phyloP scores from a whole-genome alignment of 306 rosid species.

The Crataegus laevigata region DNA sequence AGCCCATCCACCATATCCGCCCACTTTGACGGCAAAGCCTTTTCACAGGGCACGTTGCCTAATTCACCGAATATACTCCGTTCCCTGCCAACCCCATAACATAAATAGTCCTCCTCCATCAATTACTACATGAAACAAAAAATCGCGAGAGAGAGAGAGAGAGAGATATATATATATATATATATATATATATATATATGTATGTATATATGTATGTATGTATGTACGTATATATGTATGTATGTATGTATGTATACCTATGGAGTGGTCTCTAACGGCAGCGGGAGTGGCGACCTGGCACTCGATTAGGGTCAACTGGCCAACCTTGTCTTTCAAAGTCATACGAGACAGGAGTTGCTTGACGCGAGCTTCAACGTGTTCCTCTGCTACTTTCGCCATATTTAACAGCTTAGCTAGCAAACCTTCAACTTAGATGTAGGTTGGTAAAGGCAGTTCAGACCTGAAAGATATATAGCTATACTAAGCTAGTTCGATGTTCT shows the following conservation, averaged over 20 bases:
- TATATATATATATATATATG: too few relatives aligned
- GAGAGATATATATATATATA: background rate
- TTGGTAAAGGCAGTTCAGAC: too few relatives aligned
- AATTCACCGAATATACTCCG: conserved; percentile 45
- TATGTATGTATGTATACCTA: too few relatives aligned
- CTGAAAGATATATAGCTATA: too few relatives aligned
- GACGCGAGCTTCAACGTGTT: conserved; percentile 51
- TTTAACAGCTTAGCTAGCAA: background rate
- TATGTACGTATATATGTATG: too few relatives aligned
- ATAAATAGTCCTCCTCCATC: background rate
- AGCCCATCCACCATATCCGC: conserved; percentile 50
- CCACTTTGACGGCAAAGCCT: conserved; percentile 48
- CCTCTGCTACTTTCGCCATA: background rate
- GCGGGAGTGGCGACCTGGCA: conserved; percentile 40
- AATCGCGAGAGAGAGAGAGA: background rate
- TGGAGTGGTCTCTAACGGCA: conserved; percentile 32
- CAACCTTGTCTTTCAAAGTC: conserved; percentile 66
- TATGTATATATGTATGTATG: too few relatives aligned
- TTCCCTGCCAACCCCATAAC: conserved; percentile 27
- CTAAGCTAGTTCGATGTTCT: too few relatives aligned
- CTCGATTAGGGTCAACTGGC: conserved; percentile 77
- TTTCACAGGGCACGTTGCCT: conserved; percentile 46
- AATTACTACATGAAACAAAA: background rate
- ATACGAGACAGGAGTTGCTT: conserved; percentile 61
- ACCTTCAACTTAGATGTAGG: background rate